Evolutionary conservation across 106 monocot genomes (phyloP).

Genomic region (Acorus calamus): DNA sequence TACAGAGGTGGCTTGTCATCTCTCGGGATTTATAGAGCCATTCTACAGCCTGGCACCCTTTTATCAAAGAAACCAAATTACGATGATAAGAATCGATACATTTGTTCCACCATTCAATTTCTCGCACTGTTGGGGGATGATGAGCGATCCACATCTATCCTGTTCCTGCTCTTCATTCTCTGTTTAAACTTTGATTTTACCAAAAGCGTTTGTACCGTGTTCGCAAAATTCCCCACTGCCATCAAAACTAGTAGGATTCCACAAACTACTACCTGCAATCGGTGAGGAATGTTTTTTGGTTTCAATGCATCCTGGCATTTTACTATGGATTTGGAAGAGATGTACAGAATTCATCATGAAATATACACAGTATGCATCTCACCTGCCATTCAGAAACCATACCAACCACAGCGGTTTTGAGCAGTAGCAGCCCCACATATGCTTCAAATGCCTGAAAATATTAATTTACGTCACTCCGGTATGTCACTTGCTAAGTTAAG

Average conservation of each 20-base stretch:
- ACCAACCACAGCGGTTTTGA: constrained; percentile 50
- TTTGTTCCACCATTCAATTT: too few relatives aligned
- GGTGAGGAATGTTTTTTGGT: background rate
- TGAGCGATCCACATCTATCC: constrained; percentile 26
- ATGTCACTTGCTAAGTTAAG: too few relatives aligned
- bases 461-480: too few relatives aligned
- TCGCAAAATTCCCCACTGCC: constrained; percentile 87
- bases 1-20: too few relatives aligned
- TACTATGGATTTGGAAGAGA: background rate
- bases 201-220: constrained; percentile 79
- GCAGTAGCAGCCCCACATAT: constrained; percentile 62
- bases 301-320: too few relatives aligned
- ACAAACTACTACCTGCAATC: constrained; percentile 60
- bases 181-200: constrained; percentile 76
- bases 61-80: too few relatives aligned
- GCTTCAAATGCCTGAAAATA: constrained; percentile 75
- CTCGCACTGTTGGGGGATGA: too few relatives aligned
- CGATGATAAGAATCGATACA: too few relatives aligned
- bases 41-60: too few relatives aligned
- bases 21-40: too few relatives aligned
- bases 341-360: background rate
- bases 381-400: constrained; percentile 82
- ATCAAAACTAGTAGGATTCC: constrained; percentile 75
- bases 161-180: constrained; percentile 67
- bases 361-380: constrained; percentile 10